Conservation (phyloP, 257 asterid species). For the Mentha longifolia region DNA sequence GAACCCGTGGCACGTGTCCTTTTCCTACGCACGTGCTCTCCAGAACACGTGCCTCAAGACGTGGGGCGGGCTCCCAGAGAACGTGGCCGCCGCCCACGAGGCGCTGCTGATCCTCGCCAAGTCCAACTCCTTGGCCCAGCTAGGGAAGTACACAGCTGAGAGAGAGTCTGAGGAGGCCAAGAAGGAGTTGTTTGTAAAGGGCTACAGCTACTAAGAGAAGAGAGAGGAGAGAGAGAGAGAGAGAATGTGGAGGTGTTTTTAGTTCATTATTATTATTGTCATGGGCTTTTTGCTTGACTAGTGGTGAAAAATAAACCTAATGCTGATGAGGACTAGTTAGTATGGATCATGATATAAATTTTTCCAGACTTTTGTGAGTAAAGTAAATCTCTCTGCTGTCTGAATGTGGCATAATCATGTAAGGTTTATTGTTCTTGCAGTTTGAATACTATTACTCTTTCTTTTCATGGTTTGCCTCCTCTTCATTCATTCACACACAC, state of each 20-base stretch:
- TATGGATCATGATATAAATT: slow-evolving; percentile 36
- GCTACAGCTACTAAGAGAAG: slow-evolving; percentile 57
- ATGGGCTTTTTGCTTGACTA: slow-evolving; percentile 37
- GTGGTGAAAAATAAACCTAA: slow-evolving; percentile 23
- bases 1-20: slow-evolving; percentile 82
- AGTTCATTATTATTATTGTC: slow-evolving; percentile 11
- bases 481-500: no score
- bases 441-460: background rate
- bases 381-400: slow-evolving; percentile 9
- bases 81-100: slow-evolving; percentile 69
- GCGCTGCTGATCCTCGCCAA: slow-evolving; percentile 64
- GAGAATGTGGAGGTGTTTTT: slow-evolving; percentile 16
- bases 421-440: background rate
- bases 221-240: background rate
- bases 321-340: slow-evolving; percentile 46
- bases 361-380: slow-evolving; percentile 19
- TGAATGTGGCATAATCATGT: slow-evolving; percentile 13
- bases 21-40: slow-evolving; percentile 79
- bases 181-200: slow-evolving; percentile 76
- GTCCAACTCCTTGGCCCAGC: slow-evolving; percentile 82
- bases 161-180: slow-evolving; percentile 86
- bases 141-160: slow-evolving; percentile 73
- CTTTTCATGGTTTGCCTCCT: background rate
- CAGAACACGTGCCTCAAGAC: slow-evolving; percentile 83
- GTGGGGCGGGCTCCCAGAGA: slow-evolving; percentile 76